Percentiles rank a stretch among this genome's conserved stretches.
Conservation (phyloP, 2,329 filamentous ascomycete genomes). For the Ramichloridium luteum region DNA sequence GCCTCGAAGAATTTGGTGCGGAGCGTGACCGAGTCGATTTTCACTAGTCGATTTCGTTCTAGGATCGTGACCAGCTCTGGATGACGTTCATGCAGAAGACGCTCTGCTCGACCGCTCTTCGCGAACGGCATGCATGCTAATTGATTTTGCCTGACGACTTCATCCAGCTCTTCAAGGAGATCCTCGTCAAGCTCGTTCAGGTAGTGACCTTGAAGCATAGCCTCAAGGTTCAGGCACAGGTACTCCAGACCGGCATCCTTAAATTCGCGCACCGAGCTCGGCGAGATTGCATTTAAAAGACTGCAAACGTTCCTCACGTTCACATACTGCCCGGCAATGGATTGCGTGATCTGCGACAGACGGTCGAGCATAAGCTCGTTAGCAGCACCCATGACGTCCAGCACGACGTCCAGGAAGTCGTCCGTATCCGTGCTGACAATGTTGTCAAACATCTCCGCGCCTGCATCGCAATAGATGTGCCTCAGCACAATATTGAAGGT, state of each 20-base stretch:
- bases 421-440: slow-evolving; percentile 61
- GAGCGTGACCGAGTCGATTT: slow-evolving; percentile 66
- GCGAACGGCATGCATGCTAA: slow-evolving; percentile 63
- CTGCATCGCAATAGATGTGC: slow-evolving; percentile 73
- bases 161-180: slow-evolving; percentile 67
- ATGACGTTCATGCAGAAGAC: slow-evolving; percentile 51
- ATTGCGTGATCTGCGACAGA: slow-evolving; percentile 80
- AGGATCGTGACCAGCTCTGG: slow-evolving; percentile 53
- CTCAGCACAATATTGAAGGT: slow-evolving; percentile 69
- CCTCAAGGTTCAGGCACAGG: slow-evolving; percentile 79
- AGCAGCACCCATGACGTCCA: slow-evolving; percentile 80
- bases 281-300: slow-evolving; percentile 73
- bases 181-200: slow-evolving; percentile 78
- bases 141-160: slow-evolving; percentile 71
- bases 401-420: slow-evolving; percentile 74
- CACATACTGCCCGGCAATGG: slow-evolving; percentile 69
- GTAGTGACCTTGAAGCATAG: slow-evolving; percentile 76
- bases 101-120: slow-evolving; percentile 60
- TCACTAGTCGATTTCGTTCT: slow-evolving; percentile 53
- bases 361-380: slow-evolving; percentile 94
- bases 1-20: slow-evolving; percentile 51
- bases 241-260: slow-evolving; percentile 84
- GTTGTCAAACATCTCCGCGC: slow-evolving; percentile 68
- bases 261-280: slow-evolving; percentile 71
- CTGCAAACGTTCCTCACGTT: slow-evolving; percentile 74